A percentile compares a stretch with the other conserved stretches of the same genome.
Evolutionary conservation across 2,329 filamentous ascomycete species (phyloP).

Genomic region (Paraphaeosphaeria sporulosa): DNA sequence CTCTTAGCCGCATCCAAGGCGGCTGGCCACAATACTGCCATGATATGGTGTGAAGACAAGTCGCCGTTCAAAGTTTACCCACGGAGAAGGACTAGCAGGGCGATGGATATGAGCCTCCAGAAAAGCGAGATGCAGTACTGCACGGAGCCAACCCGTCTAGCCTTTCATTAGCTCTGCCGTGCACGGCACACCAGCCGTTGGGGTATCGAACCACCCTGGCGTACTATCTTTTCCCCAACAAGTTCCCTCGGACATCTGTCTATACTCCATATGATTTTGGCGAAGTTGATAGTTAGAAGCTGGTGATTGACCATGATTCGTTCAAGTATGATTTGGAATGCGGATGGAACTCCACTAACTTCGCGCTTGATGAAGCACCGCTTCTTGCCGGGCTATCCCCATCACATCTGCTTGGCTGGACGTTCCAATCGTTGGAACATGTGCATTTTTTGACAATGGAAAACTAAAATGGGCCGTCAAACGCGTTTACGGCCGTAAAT

Average conservation of each 20-base stretch:
- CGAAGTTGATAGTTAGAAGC: neutral
- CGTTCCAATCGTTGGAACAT: neutral
- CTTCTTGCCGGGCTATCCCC: neutral
- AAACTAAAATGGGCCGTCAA: neutral
- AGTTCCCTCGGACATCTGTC: neutral
- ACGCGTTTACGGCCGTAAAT: neutral
- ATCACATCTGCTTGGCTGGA: neutral
- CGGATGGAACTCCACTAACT: neutral
- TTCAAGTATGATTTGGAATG: neutral
- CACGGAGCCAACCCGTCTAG: neutral
- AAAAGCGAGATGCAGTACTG: neutral
- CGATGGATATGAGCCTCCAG: neutral
- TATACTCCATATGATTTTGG: neutral
- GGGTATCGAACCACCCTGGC: neutral
- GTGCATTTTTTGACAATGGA: neutral
- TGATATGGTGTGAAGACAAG: neutral
- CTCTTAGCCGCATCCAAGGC: neutral
- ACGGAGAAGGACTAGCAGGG: neutral
- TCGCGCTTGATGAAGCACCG: neutral
- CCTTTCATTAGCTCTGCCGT: neutral
- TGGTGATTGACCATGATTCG: neutral
- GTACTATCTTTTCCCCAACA: neutral
- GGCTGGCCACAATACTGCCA: neutral
- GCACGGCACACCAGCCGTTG: neutral
- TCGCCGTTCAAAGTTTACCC: conserved; percentile 10